Evolutionary conservation across 2,329 filamentous ascomycete genomes (phyloP), one percentile per base, ranked within the genome.

Genomic region (Colletotrichum nymphaeae): DNA sequence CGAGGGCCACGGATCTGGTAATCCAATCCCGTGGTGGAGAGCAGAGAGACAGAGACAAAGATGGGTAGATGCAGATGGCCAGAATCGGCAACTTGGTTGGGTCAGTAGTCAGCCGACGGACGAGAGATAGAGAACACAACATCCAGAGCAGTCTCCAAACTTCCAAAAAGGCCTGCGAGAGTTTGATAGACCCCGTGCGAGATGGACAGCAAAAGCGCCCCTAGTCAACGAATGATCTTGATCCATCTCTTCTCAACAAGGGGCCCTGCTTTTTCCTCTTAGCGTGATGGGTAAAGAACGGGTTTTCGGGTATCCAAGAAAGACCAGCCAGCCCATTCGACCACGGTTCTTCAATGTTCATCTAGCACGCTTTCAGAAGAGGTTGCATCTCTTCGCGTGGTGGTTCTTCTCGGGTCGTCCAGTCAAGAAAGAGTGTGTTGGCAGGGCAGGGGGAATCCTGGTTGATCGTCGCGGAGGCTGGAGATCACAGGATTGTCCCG

Each of bases 401-500:
- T 65, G 63, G 71, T 63, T 55, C 65, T 63, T 46, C 28, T 65
- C 53, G 26, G 46, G 42, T 32, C 37, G 37, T 63, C 69, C 69
- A 69, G 65, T 67, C 55, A 53, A 42, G 30, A 72, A 58, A 37
- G 58, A 22, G n/a, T 14, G 24, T 58, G 69, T 59, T 73, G 37
- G 37, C 16, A 59, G 53, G 60, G 58, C 70, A 73, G 59, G 69
- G 42, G 72, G 60, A 58, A 26, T 69, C 74, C 74, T 72, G 68
- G 74, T 65, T 75, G 74, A 75, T 75, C 74, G 74, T 75, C 74
- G 60, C 68, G 72, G 72, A 74, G 72, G 72, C 63, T 74, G 74
- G 74, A 75, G 74, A 75, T 75, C 74, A 74, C 74, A 75, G 74
- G 74, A 74, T 72, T 74, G 72, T 60, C 60, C 74, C 60, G 67